A percentile compares a stretch with the other conserved stretches of the same genome.
phyloP scores from a whole-genome alignment of 2,329 filamentous ascomycete species.

The Aspergillus sp. region DNA sequence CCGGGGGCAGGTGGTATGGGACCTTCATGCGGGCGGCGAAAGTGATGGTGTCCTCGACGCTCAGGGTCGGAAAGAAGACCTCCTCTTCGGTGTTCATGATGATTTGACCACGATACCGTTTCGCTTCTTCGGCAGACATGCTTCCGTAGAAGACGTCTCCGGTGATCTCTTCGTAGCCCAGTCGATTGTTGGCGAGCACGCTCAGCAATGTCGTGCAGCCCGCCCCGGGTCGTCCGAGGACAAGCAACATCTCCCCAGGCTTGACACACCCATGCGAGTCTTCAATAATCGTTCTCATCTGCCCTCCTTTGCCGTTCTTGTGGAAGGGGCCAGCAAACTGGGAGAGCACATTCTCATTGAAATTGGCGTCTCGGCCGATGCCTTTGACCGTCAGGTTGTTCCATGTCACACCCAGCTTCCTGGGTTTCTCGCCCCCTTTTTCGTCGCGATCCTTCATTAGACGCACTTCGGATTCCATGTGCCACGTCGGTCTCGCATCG shows the following conservation, averaged over 20 bases:
- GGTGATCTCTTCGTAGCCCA: conserved; percentile 60
- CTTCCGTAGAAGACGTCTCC: conserved; percentile 63
- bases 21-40: conserved; percentile 68
- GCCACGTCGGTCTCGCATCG: too few relatives aligned
- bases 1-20: conserved; percentile 69
- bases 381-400: conserved; percentile 66
- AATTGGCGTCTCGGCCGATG: conserved; percentile 62
- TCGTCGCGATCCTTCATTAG: too few relatives aligned
- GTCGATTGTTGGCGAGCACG: conserved; percentile 66
- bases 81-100: conserved; percentile 60
- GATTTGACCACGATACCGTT: conserved; percentile 60
- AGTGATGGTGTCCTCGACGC: conserved; percentile 54
- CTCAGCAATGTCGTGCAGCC: conserved; percentile 74
- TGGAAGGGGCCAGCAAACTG: conserved; percentile 52
- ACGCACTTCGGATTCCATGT: too few relatives aligned
- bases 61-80: conserved; percentile 55
- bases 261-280: conserved; percentile 69
- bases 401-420: conserved; percentile 65
- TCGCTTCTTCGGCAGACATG: conserved; percentile 47
- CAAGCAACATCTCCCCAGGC: conserved; percentile 73
- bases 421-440: conserved; percentile 32
- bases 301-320: neutral
- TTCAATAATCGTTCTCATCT: conserved; percentile 56
- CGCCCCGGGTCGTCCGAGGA: conserved; percentile 68
- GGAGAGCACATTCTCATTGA: conserved; percentile 66